phyloP scores from a whole-genome alignment of 108 stramenopile genomes.

The Cyclotella kingstonii region DNA sequence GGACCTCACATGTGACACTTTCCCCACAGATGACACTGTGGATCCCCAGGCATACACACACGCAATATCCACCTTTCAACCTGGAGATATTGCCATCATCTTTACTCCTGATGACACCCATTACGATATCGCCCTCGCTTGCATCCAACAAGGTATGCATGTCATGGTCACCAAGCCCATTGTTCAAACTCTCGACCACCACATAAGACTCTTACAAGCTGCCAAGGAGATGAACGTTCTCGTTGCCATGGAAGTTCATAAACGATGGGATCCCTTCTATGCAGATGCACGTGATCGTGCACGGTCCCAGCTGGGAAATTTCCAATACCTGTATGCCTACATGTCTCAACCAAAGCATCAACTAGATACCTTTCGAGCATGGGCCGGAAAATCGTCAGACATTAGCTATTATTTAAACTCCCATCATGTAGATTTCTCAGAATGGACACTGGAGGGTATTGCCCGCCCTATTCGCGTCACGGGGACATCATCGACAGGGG shows the following conservation, averaged over 20 bases:
- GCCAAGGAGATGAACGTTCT: slow-evolving; percentile 87
- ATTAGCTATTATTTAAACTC: slow-evolving; percentile 99
- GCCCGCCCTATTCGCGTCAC: slow-evolving; percentile 92
- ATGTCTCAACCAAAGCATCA: slow-evolving; percentile 99
- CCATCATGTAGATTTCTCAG: slow-evolving; percentile 98
- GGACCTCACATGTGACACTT: slow-evolving; percentile 92
- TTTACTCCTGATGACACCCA: slow-evolving; percentile 99
- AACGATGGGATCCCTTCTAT: slow-evolving; percentile 99
- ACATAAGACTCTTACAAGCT: slow-evolving; percentile 66
- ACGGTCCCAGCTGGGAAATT: slow-evolving; percentile 74
- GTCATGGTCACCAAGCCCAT: slow-evolving; percentile 99
- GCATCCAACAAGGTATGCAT: slow-evolving; percentile 91
- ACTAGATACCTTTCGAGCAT: slow-evolving; percentile 98
- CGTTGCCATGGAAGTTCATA: slow-evolving; percentile 96
- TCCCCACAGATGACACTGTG: slow-evolving; percentile 85
- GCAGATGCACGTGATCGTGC: slow-evolving; percentile 97
- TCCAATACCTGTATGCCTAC: slow-evolving; percentile 98
- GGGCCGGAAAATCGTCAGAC: slow-evolving; percentile 98
- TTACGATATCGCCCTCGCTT: slow-evolving; percentile 93
- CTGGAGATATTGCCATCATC: slow-evolving; percentile 92
- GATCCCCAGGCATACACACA: slow-evolving; percentile 80
- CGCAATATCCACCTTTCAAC: slow-evolving; percentile 68
- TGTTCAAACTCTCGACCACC: slow-evolving; percentile 93
- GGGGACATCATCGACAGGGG: slow-evolving; percentile 91
- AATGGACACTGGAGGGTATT: slow-evolving; percentile 92